Evolutionary conservation across 108 stramenopile genomes (phyloP), one percentile per base, ranked within the genome.

Genomic region (Craspedostauros australis): DNA sequence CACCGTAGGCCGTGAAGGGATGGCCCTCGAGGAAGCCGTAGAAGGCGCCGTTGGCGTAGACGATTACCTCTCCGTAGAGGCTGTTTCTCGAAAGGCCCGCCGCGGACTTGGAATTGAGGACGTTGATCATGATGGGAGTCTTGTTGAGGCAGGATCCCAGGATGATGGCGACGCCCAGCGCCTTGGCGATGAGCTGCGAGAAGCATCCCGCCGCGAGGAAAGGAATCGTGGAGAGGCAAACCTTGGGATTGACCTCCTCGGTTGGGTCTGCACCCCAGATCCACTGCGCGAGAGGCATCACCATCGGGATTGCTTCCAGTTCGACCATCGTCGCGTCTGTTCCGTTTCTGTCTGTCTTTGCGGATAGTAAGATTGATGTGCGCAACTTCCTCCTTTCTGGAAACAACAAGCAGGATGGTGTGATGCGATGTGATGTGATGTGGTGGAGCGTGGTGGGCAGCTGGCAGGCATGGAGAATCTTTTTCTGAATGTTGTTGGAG

Each of bases 1-100:
- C 89, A n/a, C 89, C 89, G 46, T 79, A 90, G 4, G 88, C 76
- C 14, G 84, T 79, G 39, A 91, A 82, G 0, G 89, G 89, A 68
- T 84, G 76, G 2, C 74, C 79, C 21, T 57, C 34, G 32, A 84
- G 38, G 11, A 70, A 53, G 22, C 82, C 80, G 42, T 91, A 91
- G 36, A 81, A 68, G 16, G 80, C 74, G 11, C 62, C 69, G 61
- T 84, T 84, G 22, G 75, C 72, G 44, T 82, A 79, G 39, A 91
- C 64, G 7, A 86, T 44, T 0, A 72, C 66, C 54, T 86, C 89
- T 3, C 69, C 76, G 60, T 84, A 91, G 1, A 77, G 20, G 5
- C 71, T 59, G 15, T 38, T 39, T 6, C 64, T 27, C 1, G 84
- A 77, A 14, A 91, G 66, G 0, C 89, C 89, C 15, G 66, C 68